These are phyloP conservation scores for Dichotomopilus funicola DNA, from an alignment of 2,329 filamentous ascomycete genomes.

Conservation along the genomic window DNA sequence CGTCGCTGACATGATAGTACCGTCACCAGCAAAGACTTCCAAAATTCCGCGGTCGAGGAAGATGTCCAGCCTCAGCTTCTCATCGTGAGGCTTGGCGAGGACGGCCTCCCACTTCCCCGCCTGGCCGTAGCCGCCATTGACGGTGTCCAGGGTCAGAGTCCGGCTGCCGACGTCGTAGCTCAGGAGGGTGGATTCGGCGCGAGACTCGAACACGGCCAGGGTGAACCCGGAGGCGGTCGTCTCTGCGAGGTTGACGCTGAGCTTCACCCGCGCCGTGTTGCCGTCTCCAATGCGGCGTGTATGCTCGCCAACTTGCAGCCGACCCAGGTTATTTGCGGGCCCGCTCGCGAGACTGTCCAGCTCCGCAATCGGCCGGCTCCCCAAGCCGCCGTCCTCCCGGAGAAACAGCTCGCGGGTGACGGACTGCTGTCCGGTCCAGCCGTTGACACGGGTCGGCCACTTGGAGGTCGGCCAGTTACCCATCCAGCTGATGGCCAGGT, in stretches of 20 bases:
- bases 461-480: constrained; percentile 25
- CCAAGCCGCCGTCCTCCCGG: constrained; percentile 25
- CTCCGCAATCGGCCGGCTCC: constrained; percentile 23
- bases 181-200: constrained; percentile 22
- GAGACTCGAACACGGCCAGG: constrained; percentile 23
- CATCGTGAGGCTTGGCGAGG: constrained; percentile 16
- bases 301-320: constrained; percentile 12
- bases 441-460: constrained; percentile 26
- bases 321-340: constrained; percentile 13
- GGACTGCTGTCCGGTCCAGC: constrained; percentile 27
- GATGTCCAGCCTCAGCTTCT: constrained; percentile 25
- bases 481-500: constrained; percentile 26
- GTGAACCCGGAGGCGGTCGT: constrained; percentile 25
- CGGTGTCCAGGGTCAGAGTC: constrained; percentile 27
- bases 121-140: constrained; percentile 27
- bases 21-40: constrained; percentile 28
- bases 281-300: constrained; percentile 19
- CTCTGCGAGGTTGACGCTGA: constrained; percentile 21
- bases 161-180: constrained; percentile 19
- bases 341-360: constrained; percentile 22
- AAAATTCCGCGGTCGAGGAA: constrained; percentile 27
- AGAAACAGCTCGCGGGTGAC: constrained; percentile 28
- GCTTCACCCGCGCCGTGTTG: constrained; percentile 24
- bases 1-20: constrained; percentile 25
- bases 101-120: constrained; percentile 25